phyloP scores from a whole-genome alignment of 352 stramenopile genomes.

The Plasmopara halstedii region DNA sequence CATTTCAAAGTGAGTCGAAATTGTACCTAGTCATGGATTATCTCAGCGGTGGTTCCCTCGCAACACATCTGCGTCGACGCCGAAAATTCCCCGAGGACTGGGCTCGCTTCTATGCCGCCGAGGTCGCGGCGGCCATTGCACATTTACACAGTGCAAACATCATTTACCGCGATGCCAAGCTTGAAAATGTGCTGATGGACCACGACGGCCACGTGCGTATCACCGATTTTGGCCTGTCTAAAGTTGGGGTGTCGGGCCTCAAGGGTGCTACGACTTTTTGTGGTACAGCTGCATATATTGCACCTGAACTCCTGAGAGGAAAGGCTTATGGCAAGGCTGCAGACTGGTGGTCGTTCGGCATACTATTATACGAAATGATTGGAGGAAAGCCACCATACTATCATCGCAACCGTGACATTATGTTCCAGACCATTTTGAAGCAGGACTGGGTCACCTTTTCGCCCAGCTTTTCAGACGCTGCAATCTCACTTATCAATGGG shows the following conservation, averaged over 20 bases:
- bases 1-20: conserved; percentile 91
- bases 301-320: conserved; percentile 86
- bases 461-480: conserved; percentile 85
- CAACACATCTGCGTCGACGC: conserved; percentile 82
- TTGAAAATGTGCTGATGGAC: conserved; percentile 94
- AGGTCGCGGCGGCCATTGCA: conserved; percentile 88
- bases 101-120: conserved; percentile 90
- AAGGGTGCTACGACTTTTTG: conserved; percentile 90
- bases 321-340: conserved; percentile 87
- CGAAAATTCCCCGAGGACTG: conserved; percentile 87
- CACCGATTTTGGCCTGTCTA: conserved; percentile 92
- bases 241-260: conserved; percentile 82
- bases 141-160: conserved; percentile 93
- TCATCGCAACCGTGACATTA: conserved; percentile 87
- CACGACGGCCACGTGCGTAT: conserved; percentile 91
- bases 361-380: conserved; percentile 95
- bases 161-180: conserved; percentile 94
- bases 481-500: conserved; percentile 89
- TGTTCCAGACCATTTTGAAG: conserved; percentile 90
- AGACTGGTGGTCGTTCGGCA: conserved; percentile 94
- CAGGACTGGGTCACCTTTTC: conserved; percentile 94
- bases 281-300: conserved; percentile 91
- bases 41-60: conserved; percentile 84
- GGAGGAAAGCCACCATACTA: conserved; percentile 88
- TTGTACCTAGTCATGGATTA: conserved; percentile 93